phyloP scores from a whole-genome alignment of 2,329 filamentous ascomycete species.

The Talaromyces sp. region DNA sequence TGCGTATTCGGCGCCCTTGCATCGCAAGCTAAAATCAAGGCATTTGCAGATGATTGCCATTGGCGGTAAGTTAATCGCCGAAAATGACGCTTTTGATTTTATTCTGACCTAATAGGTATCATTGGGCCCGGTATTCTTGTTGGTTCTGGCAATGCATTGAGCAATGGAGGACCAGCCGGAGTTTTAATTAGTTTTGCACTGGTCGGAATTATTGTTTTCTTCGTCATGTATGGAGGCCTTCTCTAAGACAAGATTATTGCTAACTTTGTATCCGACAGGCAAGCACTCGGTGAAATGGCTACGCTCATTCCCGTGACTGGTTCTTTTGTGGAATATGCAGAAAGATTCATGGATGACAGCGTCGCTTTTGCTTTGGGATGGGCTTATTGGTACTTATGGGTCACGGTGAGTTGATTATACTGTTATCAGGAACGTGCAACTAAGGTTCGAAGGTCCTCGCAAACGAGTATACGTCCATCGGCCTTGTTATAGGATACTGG shows the following conservation, averaged over 20 bases:
- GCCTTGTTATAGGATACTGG: slow-evolving; percentile 43
- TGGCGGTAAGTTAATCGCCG: slow-evolving; percentile 39
- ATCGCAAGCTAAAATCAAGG: slow-evolving; percentile 49
- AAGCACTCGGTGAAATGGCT: slow-evolving; percentile 68
- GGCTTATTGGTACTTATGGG: slow-evolving; percentile 58
- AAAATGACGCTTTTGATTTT: background rate
- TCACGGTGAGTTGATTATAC: slow-evolving; percentile 23
- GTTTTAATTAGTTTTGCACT: slow-evolving; percentile 68
- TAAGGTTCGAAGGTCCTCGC: slow-evolving; percentile 22
- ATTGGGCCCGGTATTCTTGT: slow-evolving; percentile 68
- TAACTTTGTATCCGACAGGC: slow-evolving; percentile 43
- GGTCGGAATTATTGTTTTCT: slow-evolving; percentile 62
- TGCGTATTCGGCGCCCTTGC: slow-evolving; percentile 22
- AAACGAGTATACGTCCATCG: slow-evolving; percentile 44
- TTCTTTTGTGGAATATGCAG: slow-evolving; percentile 64
- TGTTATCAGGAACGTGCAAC: background rate
- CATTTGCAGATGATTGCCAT: slow-evolving; percentile 63
- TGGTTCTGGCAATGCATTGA: slow-evolving; percentile 64
- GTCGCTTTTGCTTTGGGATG: slow-evolving; percentile 65
- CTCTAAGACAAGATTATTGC: background rate
- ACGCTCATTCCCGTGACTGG: slow-evolving; percentile 68
- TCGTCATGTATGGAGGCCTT: slow-evolving; percentile 28
- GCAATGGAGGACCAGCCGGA: slow-evolving; percentile 64
- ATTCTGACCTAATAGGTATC: slow-evolving; percentile 33
- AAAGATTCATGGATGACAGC: slow-evolving; percentile 65